Conservation (phyloP, 1,139 yeast species). For the Yamadazyma triangularis region DNA sequence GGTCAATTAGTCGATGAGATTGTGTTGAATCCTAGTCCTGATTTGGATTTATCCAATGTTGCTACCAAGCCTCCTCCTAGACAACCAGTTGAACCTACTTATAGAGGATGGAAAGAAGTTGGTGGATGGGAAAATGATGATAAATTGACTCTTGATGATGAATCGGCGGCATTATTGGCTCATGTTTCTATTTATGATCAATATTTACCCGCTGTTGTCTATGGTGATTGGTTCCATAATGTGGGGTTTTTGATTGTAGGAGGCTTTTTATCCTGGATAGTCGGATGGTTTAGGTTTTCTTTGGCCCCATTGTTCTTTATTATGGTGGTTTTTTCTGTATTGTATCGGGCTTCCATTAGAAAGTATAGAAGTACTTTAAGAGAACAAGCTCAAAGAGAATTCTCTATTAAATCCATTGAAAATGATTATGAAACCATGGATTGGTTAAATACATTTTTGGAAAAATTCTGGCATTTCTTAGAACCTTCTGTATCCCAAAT, state of each 20-base stretch:
- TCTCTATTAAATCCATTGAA: conserved; percentile 74
- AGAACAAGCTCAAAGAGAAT: conserved; percentile 80
- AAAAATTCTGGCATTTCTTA: conserved; percentile 84
- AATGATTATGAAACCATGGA: conserved; percentile 90
- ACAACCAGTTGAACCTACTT: conserved; percentile 57
- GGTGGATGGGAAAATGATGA: conserved; percentile 80
- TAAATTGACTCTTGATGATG: conserved; percentile 62
- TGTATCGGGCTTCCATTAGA: conserved; percentile 80
- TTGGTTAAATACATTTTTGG: conserved; percentile 85
- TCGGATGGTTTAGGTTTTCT: conserved; percentile 78
- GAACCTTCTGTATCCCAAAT: conserved; percentile 90
- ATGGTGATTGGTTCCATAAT: conserved; percentile 96
- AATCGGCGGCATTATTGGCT: conserved; percentile 60
- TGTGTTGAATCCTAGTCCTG: conserved; percentile 25
- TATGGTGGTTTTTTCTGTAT: conserved; percentile 52
- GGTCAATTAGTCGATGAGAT: conserved; percentile 8
- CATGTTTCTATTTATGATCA: conserved; percentile 67
- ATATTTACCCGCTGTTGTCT: conserved; percentile 63
- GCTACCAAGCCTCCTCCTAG: conserved; percentile 48
- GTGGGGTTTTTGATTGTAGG: conserved; percentile 64
- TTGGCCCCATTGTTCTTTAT: conserved; percentile 78
- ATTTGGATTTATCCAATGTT: conserved; percentile 30
- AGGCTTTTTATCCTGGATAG: conserved; percentile 67
- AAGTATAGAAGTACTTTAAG: conserved; percentile 71
- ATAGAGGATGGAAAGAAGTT: conserved; percentile 91